Evolutionary conservation across 2,329 filamentous ascomycete species (phyloP), one percentile per base, ranked within the genome.

Genomic region (Graphiopsis chlorocephala): DNA sequence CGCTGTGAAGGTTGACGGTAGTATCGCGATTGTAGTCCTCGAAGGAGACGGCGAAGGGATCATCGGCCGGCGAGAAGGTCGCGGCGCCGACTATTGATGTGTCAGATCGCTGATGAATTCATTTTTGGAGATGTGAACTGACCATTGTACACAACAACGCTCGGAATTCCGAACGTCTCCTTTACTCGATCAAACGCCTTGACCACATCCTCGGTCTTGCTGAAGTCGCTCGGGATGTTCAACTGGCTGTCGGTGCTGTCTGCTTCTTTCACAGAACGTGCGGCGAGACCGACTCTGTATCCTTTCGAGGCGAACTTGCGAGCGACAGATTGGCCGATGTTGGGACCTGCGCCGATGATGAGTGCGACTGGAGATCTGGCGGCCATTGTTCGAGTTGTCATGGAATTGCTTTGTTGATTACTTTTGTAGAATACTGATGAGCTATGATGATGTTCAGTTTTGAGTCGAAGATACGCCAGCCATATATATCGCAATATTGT

Each of bases 111-210:
- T 23, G 26, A 20, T 4, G 1, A 20, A 20, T 12, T 5, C 38
- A 42, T 20, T 42, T n/a, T 20, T 5, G 2, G 14, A 20, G 10
- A 8, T 15, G 5, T 10, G 2, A 7, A 38, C 67, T 66, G 61
- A 74, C 71, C 71, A 69, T 80, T 82, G 64, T 81, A 81, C 2
- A 82, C 72, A 14, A 82, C 78, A 2, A 83, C 80, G 61, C 75
- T 78, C 4, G 80, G 80, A n/a, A 71, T 55, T 15, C 77, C 74
- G 2, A 79, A 65, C 31, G 65, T 20, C 52, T 65, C 50, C 59
- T 76, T 77, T 2, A 81, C 79, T 68, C 76, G 75, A 0, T 70
- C 65, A 68, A 83, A 83, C 7, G 75, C 70, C 1, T 60, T 65
- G 4, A 70, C 64, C 1, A 83, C 72, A 31, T 70, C 67, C 1